Evolutionary conservation across 2,329 filamentous ascomycete genomes (phyloP).

Genomic region (Fusarium equiseti): DNA sequence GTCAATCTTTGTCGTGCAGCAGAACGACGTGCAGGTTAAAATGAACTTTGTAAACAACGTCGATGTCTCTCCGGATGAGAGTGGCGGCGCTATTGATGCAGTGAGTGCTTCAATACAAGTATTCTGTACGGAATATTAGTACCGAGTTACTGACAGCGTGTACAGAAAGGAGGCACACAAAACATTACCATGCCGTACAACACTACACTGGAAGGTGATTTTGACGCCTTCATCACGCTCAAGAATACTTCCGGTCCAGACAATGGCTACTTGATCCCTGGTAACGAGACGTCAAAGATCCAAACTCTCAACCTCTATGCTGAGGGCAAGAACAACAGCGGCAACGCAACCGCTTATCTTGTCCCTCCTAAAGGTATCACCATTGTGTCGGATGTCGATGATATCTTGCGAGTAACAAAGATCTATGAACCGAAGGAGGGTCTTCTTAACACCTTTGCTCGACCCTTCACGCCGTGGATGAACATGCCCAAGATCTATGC

Average conservation of each 20-base stretch:
- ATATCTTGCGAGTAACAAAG: constrained; percentile 83
- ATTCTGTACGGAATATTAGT: background rate
- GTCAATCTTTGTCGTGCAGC: constrained; percentile 81
- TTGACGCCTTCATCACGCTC: constrained; percentile 76
- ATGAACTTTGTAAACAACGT: constrained; percentile 67
- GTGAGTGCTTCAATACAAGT: constrained; percentile 35
- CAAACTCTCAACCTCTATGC: constrained; percentile 78
- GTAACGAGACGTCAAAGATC: constrained; percentile 73
- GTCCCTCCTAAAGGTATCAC: constrained; percentile 78
- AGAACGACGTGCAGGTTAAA: constrained; percentile 71
- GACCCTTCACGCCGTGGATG: constrained; percentile 77
- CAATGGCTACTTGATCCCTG: constrained; percentile 65
- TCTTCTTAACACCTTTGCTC: constrained; percentile 80
- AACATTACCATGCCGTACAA: constrained; percentile 72
- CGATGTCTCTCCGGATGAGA: constrained; percentile 63
- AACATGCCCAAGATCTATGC: constrained; percentile 85
- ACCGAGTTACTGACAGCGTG: constrained; percentile 6
- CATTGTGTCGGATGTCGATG: constrained; percentile 82
- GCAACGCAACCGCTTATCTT: constrained; percentile 82
- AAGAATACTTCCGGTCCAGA: constrained; percentile 65
- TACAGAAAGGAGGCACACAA: constrained; percentile 68
- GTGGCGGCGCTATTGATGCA: constrained; percentile 64
- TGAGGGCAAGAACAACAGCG: constrained; percentile 70
- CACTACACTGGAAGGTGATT: constrained; percentile 77
- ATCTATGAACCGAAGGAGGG: constrained; percentile 82